phyloP scores from a whole-genome alignment of 2,329 filamentous ascomycete species.

The Botrytis elliptica region DNA sequence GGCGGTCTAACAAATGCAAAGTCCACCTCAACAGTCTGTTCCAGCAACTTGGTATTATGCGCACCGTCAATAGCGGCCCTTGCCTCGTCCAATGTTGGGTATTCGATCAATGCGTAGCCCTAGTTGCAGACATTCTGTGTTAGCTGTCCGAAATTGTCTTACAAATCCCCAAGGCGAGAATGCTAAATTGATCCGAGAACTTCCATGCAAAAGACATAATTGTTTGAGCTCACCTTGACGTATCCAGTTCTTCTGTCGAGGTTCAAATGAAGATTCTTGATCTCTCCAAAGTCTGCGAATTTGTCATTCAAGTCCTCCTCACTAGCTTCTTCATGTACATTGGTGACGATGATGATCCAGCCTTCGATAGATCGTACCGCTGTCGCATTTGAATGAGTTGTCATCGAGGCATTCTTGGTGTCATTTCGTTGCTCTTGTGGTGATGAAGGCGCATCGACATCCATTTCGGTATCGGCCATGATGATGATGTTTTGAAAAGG shows the following conservation, averaged over 20 bases:
- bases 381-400: conserved; percentile 70
- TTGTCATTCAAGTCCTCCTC: conserved; percentile 80
- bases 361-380: conserved; percentile 85
- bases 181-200: not conserved
- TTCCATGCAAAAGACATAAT: not conserved
- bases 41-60: conserved; percentile 73
- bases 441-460: conserved; percentile 40
- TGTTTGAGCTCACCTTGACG: conserved; percentile 63
- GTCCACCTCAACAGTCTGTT: conserved; percentile 78
- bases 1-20: conserved; percentile 84
- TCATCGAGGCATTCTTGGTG: conserved; percentile 62
- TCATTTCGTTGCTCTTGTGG: conserved; percentile 51
- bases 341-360: conserved; percentile 85
- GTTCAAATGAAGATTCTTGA: conserved; percentile 84
- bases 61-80: conserved; percentile 78
- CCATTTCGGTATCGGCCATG: conserved; percentile 49
- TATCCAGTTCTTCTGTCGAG: conserved; percentile 80
- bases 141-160: conserved; percentile 4
- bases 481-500: conserved; percentile 19
- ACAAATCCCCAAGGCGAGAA: not conserved
- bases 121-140: conserved; percentile 40
- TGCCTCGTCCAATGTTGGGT: conserved; percentile 74
- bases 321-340: conserved; percentile 83
- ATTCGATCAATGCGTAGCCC: conserved; percentile 86
- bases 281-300: conserved; percentile 82